A percentile compares a stretch with the other conserved stretches of the same genome.
Conservation (phyloP, 2,329 filamentous ascomycete genomes). For the Albophoma yamanashiensis region DNA sequence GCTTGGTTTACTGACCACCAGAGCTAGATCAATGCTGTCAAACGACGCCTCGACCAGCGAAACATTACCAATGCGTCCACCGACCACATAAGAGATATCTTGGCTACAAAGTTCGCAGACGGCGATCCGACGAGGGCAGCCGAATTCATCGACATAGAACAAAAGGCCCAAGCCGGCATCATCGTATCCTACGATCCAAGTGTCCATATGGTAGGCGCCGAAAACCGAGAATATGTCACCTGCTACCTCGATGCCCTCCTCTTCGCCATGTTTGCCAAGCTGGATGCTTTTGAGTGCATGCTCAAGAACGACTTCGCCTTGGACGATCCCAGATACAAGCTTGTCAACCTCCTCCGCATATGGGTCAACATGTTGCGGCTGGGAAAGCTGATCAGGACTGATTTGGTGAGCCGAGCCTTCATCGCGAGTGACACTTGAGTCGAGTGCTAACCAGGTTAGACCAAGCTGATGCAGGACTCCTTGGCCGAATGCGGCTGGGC, state of each 20-base stretch:
- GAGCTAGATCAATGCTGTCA: constrained; percentile 29
- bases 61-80: constrained; percentile 35
- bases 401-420: constrained; percentile 50
- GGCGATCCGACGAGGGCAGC: constrained; percentile 66
- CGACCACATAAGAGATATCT: constrained; percentile 47
- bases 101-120: constrained; percentile 51
- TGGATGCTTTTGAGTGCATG: constrained; percentile 89
- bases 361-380: constrained; percentile 90
- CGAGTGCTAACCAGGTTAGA: constrained; percentile 37
- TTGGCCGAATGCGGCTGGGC: constrained; percentile 81
- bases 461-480: constrained; percentile 70
- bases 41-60: constrained; percentile 28
- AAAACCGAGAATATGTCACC: constrained; percentile 79
- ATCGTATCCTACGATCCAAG: constrained; percentile 64
- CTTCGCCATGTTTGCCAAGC: constrained; percentile 89
- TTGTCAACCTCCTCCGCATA: constrained; percentile 69
- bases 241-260: constrained; percentile 88
- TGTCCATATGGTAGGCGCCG: constrained; percentile 68
- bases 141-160: constrained; percentile 65
- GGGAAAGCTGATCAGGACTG: constrained; percentile 74
- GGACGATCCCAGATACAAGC: constrained; percentile 58
- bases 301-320: constrained; percentile 62
- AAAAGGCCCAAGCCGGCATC: constrained; percentile 71
- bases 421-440: neutral
- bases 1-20: neutral